Base-by-base conservation (phyloP, 257 asterid species). In the Cinchona pubescens region DNA sequence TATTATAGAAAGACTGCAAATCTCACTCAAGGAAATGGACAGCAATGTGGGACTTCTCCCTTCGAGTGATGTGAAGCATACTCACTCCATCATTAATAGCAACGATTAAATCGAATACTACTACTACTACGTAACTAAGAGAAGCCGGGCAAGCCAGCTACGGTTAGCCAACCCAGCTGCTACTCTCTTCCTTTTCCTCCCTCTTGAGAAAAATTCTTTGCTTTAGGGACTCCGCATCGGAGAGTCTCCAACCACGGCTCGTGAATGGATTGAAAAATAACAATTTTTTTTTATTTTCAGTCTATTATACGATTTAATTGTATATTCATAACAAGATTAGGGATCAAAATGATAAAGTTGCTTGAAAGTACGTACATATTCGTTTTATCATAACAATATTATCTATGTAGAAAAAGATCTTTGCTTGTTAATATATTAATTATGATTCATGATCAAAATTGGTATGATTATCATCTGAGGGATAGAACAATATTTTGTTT, bases 61-160 rank as follows among this genome's bases (percentile, higher is more conserved):
- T 76, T 74, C n/a, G n/a, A n/a, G n/a, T 70, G 46, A 46, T 82
- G 80, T 83, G 80, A 93, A 91, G 93, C 92, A 85, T 91, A 78
- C 89, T 83, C 83, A n/a, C n/a, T n/a, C n/a, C n/a, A n/a, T n/a
- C n/a, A n/a, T n/a, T n/a, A n/a, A n/a, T n/a, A n/a, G n/a, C n/a
- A n/a, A n/a, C n/a, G n/a, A n/a, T n/a, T n/a, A n/a, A n/a, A n/a
- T n/a, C n/a, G n/a, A n/a, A n/a, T n/a, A n/a, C n/a, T n/a, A n/a
- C n/a, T n/a, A n/a, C n/a, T n/a, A n/a, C n/a, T n/a, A n/a, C n/a
- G n/a, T n/a, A n/a, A n/a, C n/a, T n/a, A n/a, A n/a, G n/a, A n/a
- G 73, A 72, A 81, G 81, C 89, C 85, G 86, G 82, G 88, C 75
- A 71, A 79, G 75, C 78, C 75, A 81, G 75, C 51, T 77, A 43